These are phyloP conservation scores for Phytopythium helicoides DNA, from an alignment of 352 stramenopile genomes.

Conservation along the genomic window DNA sequence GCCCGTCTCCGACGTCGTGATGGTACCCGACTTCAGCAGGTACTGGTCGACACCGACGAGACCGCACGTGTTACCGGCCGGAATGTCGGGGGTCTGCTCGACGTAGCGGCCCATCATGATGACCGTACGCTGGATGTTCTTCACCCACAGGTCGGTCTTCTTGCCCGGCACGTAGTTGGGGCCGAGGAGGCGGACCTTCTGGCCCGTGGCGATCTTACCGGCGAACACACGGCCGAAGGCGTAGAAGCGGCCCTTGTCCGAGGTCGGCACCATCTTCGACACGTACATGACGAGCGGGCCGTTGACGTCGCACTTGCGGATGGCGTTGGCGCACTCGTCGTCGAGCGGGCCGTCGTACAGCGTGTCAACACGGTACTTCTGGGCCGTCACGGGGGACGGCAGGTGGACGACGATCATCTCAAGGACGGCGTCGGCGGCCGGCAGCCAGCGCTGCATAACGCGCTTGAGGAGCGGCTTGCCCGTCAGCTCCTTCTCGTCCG, in stretches of 20 bases:
- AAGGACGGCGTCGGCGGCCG: slow-evolving; percentile 97
- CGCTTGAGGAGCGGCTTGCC: slow-evolving; percentile 98
- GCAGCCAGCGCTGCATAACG: slow-evolving; percentile 99
- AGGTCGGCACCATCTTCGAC: slow-evolving; percentile 99
- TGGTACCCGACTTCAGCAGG: slow-evolving; percentile 99
- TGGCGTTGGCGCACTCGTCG: slow-evolving; percentile 96
- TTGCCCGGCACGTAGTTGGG: slow-evolving; percentile 99
- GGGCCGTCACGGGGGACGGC: slow-evolving; percentile 95
- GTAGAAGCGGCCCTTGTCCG: slow-evolving; percentile 99
- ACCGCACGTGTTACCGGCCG: slow-evolving; percentile 99
- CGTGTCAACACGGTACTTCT: slow-evolving; percentile 98
- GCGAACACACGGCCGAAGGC: slow-evolving; percentile 99
- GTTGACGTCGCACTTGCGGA: slow-evolving; percentile 98
- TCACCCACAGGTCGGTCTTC: slow-evolving; percentile 99
- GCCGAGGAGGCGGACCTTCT: slow-evolving; percentile 99
- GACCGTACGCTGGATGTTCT: slow-evolving; percentile 99
- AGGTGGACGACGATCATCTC: slow-evolving; percentile 99
- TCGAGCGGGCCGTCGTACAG: slow-evolving; percentile 98
- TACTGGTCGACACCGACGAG: slow-evolving; percentile 99
- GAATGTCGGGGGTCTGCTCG: slow-evolving; percentile 98
- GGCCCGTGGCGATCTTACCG: slow-evolving; percentile 97
- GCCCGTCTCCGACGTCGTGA: slow-evolving; percentile 97
- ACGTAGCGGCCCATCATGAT: slow-evolving; percentile 99
- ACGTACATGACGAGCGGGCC: slow-evolving; percentile 99
- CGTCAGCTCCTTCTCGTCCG: slow-evolving; percentile 94